Evolutionary conservation across 106 monocot genomes (phyloP).

Genomic region (Phalaenopsis equestris): DNA sequence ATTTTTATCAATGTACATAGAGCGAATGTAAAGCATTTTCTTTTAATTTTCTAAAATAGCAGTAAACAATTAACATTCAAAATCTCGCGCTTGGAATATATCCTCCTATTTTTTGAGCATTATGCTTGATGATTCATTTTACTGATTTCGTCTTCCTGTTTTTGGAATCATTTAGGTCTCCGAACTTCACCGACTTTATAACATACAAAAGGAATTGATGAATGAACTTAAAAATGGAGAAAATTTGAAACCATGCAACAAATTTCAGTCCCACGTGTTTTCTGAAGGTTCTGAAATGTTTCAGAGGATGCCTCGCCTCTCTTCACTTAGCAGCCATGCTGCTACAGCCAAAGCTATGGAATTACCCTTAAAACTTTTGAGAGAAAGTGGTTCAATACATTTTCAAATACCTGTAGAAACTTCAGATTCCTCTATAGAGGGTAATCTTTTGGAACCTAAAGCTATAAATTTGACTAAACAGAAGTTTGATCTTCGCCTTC

Average conservation of each 20-base stretch:
- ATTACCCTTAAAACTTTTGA: background rate
- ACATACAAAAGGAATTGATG: constrained; percentile 14
- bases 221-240: constrained; percentile 25
- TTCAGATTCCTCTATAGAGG: background rate
- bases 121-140: background rate
- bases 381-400: background rate
- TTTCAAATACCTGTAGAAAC: background rate
- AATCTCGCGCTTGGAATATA: no score
- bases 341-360: background rate
- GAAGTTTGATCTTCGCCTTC: background rate
- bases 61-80: no score
- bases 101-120: background rate
- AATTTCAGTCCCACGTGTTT: constrained; percentile 15
- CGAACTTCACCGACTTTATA: constrained; percentile 45
- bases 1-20: no score
- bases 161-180: constrained; percentile 13
- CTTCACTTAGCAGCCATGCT: background rate
- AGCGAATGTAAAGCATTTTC: no score
- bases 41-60: no score
- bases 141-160: background rate
- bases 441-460: background rate
- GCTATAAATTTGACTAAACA: background rate
- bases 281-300: constrained; percentile 2
- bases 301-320: background rate
- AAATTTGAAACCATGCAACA: constrained; percentile 1